Evolutionary conservation across 108 stramenopile genomes (phyloP).

Genomic region (Chaetoceros tenuissimus): DNA sequence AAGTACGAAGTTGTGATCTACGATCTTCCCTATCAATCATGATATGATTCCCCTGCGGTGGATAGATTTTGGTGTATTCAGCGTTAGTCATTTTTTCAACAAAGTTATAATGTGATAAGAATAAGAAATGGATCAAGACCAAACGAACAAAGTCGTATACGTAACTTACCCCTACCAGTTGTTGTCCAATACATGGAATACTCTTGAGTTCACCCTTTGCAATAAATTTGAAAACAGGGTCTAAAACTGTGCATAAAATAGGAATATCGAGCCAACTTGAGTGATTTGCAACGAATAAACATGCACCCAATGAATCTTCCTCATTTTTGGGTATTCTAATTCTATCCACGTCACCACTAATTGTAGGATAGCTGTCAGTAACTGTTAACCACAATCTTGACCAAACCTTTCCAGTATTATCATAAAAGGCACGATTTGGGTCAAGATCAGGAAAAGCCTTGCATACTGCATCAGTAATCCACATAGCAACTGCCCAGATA

Average conservation of each 20-base stretch:
- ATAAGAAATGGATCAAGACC: conserved; percentile 1
- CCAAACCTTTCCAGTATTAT: conserved; percentile 68
- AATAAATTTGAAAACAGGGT: conserved; percentile 80
- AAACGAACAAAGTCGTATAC: not conserved
- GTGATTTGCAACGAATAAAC: conserved; percentile 76
- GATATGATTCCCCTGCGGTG: conserved; percentile 58
- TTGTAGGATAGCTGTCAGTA: conserved; percentile 44
- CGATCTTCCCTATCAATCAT: conserved; percentile 68
- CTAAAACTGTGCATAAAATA: conserved; percentile 57
- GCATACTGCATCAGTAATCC: conserved; percentile 18
- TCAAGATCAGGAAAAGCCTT: conserved; percentile 35
- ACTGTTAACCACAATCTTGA: conserved; percentile 45
- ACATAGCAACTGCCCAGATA: conserved; percentile 50
- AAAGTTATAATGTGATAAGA: too few relatives aligned
- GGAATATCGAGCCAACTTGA: conserved; percentile 75
- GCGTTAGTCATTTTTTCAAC: too few relatives aligned
- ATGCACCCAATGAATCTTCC: conserved; percentile 23
- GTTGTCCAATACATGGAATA: conserved; percentile 66
- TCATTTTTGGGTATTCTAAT: conserved; percentile 5
- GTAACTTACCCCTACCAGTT: conserved; percentile 62
- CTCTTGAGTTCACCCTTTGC: conserved; percentile 61
- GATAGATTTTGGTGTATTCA: not conserved
- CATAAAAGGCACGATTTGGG: conserved; percentile 48
- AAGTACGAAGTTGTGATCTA: conserved; percentile 60
- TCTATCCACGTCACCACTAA: conserved; percentile 39